Base-by-base conservation (phyloP, 805 yeast species). In the Tetrapisispora arboricola region DNA sequence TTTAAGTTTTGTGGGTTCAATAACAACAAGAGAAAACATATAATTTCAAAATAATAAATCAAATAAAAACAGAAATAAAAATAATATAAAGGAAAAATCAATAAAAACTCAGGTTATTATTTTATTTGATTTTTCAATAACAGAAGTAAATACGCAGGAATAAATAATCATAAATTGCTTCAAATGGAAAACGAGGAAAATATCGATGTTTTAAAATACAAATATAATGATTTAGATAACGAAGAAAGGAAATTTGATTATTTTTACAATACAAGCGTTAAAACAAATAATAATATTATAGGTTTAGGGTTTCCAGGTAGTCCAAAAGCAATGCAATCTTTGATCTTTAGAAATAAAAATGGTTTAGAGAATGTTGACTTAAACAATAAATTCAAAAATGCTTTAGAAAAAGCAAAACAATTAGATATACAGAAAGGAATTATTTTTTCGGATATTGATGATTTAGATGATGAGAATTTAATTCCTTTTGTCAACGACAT, bases 341-440 rank as follows among this genome's bases (percentile, higher is more conserved):
- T 34, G n/a, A 15, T 34, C 17, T 34, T 34, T 36, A 28, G 22
- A 21, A 36, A 28, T 36, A 29, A 28, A 19, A 36, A 28, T 28
- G 22, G 22, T 21, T 11, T 16, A 17, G 32, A 36, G 20, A 33
- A 21, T 17, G 22, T n/a, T 10, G 27, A 18, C 21, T 21, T 28
- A 3, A 33, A 33, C 22, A 28, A 33, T 16, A 39, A 33, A 19
- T 27, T 13, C 15, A 27, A 18, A 25, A n/a, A 17, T 13, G 38
- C 33, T 4, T 33, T 39, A 26, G 32, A 39, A 33, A 7, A 24
- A 7, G 38, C 42, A 3, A 21, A 16, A 32, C 21, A 38, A 12
- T 39, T 39, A 15, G 42, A 39, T 29, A 34, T 28, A 22, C 24
- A 28, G 18, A 39, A 29, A 17, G 42, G 42, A 11, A 16, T 33